Conservation (phyloP, 345 rosid genomes). For the Murraya paniculata region DNA sequence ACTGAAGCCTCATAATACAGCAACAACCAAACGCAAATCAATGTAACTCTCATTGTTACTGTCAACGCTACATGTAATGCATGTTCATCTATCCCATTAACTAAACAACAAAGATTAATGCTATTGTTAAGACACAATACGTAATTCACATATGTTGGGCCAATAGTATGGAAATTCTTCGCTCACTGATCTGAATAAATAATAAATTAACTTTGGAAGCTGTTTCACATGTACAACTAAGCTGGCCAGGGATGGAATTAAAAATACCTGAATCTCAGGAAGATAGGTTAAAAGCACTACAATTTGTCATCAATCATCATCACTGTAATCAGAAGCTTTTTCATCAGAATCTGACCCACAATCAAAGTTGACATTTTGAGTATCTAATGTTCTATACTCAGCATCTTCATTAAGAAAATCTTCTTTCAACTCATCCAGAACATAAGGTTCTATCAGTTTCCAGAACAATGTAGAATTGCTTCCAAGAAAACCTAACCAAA, state of each 20-base stretch:
- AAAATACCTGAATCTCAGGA: too few species aligned
- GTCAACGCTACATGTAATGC: too few species aligned
- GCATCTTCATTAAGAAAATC: conserved; percentile 30
- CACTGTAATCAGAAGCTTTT: conserved; percentile 22
- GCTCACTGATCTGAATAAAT: not conserved
- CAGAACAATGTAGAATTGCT: conserved; percentile 53
- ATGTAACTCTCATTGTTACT: too few species aligned
- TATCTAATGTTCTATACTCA: conserved; percentile 20
- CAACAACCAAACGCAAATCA: too few species aligned
- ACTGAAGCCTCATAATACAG: too few species aligned
- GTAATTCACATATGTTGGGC: not conserved
- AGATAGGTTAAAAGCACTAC: not conserved
- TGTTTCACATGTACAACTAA: not conserved
- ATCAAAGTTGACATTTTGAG: conserved; percentile 32
- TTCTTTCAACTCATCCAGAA: conserved; percentile 55
- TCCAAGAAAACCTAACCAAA: conserved; percentile 82
- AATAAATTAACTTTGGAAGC: not conserved
- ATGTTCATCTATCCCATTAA: too few species aligned
- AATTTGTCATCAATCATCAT: conserved; percentile 15
- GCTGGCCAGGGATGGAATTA: not conserved
- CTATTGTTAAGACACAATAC: too few species aligned
- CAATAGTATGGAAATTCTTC: not conserved
- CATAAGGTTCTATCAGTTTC: conserved; percentile 65
- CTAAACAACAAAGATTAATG: not conserved
- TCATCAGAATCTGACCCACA: conserved; percentile 36